Conservation (phyloP, 768 basidiomycete genomes). For the Russula abietina region DNA sequence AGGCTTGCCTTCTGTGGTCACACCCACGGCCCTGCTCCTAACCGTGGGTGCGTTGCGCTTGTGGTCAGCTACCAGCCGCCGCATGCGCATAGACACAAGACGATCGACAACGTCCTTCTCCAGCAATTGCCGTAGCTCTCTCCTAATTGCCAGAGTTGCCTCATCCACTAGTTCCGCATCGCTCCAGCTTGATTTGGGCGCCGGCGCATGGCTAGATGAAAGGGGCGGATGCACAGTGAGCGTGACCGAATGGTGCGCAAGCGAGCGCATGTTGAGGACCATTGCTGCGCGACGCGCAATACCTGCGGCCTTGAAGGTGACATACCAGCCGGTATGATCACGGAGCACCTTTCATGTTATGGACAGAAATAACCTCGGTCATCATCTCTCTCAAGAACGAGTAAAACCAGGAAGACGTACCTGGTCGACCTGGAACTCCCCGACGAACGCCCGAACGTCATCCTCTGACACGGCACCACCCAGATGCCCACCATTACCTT, state of each 20-base stretch:
- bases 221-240: conserved; percentile 46
- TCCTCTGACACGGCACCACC: conserved; percentile 54
- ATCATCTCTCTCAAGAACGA: neutral
- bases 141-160: conserved; percentile 51
- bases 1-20: conserved; percentile 17
- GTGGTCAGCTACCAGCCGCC: conserved; percentile 48
- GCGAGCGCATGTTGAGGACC: conserved; percentile 52
- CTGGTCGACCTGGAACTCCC: conserved; percentile 64
- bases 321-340: conserved; percentile 69
- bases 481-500: conserved; percentile 40
- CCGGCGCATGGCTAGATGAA: conserved; percentile 34
- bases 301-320: conserved; percentile 64
- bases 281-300: conserved; percentile 62
- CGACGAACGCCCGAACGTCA: conserved; percentile 63
- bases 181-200: conserved; percentile 42
- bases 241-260: conserved; percentile 55
- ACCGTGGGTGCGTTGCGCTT: conserved; percentile 36
- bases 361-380: neutral
- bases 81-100: conserved; percentile 49
- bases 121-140: conserved; percentile 49
- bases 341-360: conserved; percentile 50
- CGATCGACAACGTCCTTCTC: conserved; percentile 63
- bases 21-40: conserved; percentile 27
- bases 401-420: conserved; percentile 39
- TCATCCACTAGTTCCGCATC: conserved; percentile 47